Evolutionary conservation across 805 yeast genomes (phyloP).

Genomic region (Blastobotrys americana): DNA sequence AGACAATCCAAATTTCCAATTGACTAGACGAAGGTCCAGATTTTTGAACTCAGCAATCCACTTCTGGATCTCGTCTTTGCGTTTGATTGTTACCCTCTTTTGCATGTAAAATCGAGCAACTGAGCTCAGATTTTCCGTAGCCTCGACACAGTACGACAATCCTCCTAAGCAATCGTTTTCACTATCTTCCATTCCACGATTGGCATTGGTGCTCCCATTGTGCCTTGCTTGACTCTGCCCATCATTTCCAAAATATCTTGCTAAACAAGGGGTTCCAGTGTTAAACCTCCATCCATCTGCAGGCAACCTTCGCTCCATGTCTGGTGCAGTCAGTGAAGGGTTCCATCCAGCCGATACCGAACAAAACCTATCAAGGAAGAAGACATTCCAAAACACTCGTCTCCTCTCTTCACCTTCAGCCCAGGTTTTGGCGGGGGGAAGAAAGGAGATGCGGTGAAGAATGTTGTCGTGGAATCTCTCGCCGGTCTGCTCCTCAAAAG

Average conservation of each 20-base stretch:
- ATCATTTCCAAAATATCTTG: constrained; percentile 1
- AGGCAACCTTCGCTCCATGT: constrained; percentile 3
- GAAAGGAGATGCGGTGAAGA: not conserved
- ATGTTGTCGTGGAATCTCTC: not conserved
- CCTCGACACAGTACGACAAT: constrained; percentile 10
- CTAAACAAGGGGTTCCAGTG: not conserved
- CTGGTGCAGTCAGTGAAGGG: not conserved
- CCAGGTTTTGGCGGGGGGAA: constrained; percentile 1
- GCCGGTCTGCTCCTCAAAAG: not conserved
- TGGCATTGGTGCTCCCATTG: too few relatives aligned
- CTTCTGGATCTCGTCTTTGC: constrained; percentile 5
- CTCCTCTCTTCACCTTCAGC: constrained; percentile 2
- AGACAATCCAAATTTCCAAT: constrained; percentile 9
- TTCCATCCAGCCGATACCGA: constrained; percentile 5
- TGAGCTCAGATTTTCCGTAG: constrained; percentile 6
- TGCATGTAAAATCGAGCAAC: constrained; percentile 10
- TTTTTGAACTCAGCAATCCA: constrained; percentile 9
- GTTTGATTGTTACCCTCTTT: constrained; percentile 3
- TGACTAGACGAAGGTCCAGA: constrained; percentile 8
- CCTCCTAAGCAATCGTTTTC: constrained; percentile 9
- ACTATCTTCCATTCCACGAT: too few relatives aligned
- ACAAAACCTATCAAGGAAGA: constrained; percentile 6
- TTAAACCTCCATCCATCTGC: not conserved
- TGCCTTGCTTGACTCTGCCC: not conserved
- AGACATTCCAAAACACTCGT: constrained; percentile 5